Evolutionary conservation across 2,329 filamentous ascomycete genomes (phyloP), one percentile per base, ranked within the genome.

Genomic region (Ascocoryne sarcoides): DNA sequence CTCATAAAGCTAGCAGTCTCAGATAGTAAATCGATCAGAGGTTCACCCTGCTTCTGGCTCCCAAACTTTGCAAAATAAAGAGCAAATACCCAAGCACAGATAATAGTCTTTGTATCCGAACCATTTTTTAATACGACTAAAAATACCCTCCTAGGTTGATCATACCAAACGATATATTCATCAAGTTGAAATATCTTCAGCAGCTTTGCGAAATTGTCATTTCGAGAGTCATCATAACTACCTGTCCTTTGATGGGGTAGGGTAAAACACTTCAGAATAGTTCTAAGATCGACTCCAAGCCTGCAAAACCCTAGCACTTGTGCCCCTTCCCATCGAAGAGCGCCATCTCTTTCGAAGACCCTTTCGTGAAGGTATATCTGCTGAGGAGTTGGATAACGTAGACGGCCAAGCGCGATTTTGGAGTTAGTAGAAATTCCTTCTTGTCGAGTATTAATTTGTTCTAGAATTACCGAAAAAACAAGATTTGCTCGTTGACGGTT

Each of bases 401-500:
- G n/a, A n/a, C n/a, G n/a, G n/a, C n/a, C n/a, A n/a, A n/a, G n/a
- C n/a, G n/a, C n/a, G n/a, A n/a, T n/a, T n/a, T n/a, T n/a, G n/a
- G n/a, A n/a, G n/a, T n/a, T n/a, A n/a, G n/a, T n/a, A n/a, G n/a
- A 26, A 8, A 17, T 9, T 15, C 18, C 4, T 38, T 26, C 8
- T 35, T 23, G 12, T 19, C 4, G 55, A 56, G 50, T 4, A 48
- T 4, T 23, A 14, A 39, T 29, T 14, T 48, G 30, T 5, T 47
- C 39, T 5, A 82, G 59, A 39, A 74, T 73, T 46, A 70, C 66
- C 30, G 75, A 71, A 52, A 89, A 80, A 1, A 94, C 68, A 15
- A 95, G 77, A 35, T 82, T 85, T 2, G 88, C 84, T 26, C 92
- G 76, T 61, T 96, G 89, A 16, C 86, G 74, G 63, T 95, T 96